These are phyloP conservation scores for Neurospora africana DNA, from an alignment of 495 filamentous ascomycete species.

Conservation along the genomic window DNA sequence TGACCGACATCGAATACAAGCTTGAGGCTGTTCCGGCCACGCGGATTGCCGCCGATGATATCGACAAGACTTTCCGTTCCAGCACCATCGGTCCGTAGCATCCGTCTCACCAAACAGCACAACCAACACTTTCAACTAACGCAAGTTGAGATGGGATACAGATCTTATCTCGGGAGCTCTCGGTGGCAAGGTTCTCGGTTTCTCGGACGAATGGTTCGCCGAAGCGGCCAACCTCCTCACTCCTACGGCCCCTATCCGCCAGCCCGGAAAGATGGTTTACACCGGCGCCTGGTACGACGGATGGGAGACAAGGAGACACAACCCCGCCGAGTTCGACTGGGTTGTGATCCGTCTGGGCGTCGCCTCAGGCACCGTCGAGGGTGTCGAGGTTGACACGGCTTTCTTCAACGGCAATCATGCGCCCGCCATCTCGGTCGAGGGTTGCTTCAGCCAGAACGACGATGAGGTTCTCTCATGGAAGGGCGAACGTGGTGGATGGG, in stretches of 20 bases:
- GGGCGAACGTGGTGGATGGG: slow-evolving; percentile 53
- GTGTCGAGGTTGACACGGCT: slow-evolving; percentile 78
- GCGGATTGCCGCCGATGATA: slow-evolving; percentile 44
- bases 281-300: slow-evolving; percentile 92
- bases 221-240: slow-evolving; percentile 69
- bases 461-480: slow-evolving; percentile 49
- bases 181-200: slow-evolving; percentile 61
- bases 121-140: neutral
- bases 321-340: slow-evolving; percentile 70
- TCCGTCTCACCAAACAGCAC: neutral
- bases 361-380: slow-evolving; percentile 60
- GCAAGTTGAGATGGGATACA: slow-evolving; percentile 14
- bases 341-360: slow-evolving; percentile 74
- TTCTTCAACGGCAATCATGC: slow-evolving; percentile 86
- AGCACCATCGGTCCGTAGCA: slow-evolving; percentile 51
- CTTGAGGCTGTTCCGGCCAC: slow-evolving; percentile 38
- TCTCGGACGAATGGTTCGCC: slow-evolving; percentile 86
- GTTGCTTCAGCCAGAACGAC: slow-evolving; percentile 52
- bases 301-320: slow-evolving; percentile 89
- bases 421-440: slow-evolving; percentile 73
- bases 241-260: slow-evolving; percentile 60
- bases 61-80: slow-evolving; percentile 62
- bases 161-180: slow-evolving; percentile 70
- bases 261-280: slow-evolving; percentile 72
- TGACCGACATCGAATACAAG: slow-evolving; percentile 33